phyloP scores from a whole-genome alignment of 2,329 filamentous ascomycete species.

The Hypoxylon sp. region DNA sequence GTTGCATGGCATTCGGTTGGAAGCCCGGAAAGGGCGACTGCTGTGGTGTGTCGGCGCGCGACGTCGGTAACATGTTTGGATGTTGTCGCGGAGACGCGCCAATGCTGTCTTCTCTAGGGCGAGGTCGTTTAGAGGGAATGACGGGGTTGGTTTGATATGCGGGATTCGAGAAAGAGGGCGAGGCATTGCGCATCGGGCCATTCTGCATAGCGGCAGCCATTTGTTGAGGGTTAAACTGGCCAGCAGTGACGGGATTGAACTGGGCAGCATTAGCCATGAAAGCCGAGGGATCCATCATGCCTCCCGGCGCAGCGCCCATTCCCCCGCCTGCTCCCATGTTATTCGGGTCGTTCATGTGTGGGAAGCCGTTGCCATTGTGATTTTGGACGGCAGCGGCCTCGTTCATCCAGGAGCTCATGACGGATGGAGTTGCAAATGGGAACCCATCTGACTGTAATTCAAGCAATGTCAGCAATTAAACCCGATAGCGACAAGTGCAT shows the following conservation, averaged over 20 bases:
- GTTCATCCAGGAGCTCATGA: conserved; percentile 82
- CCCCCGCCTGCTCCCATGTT: conserved; percentile 61
- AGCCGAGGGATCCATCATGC: conserved; percentile 76
- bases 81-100: conserved; percentile 85
- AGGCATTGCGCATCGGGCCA: conserved; percentile 85
- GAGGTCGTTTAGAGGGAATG: conserved; percentile 89
- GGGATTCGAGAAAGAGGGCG: conserved; percentile 82
- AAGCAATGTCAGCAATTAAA: conserved; percentile 61
- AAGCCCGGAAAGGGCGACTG: conserved; percentile 81
- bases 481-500: conserved; percentile 59
- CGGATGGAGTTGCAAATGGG: conserved; percentile 63
- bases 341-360: conserved; percentile 75
- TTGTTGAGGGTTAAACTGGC: conserved; percentile 70
- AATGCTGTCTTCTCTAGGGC: conserved; percentile 86
- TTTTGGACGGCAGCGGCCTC: conserved; percentile 75
- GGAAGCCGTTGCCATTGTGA: conserved; percentile 79
- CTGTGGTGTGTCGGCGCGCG: conserved; percentile 93
- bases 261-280: conserved; percentile 73
- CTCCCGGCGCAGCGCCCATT: conserved; percentile 37
- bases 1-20: conserved; percentile 74
- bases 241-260: conserved; percentile 69
- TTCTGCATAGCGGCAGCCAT: conserved; percentile 79
- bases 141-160: conserved; percentile 88
- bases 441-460: conserved; percentile 64
- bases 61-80: conserved; percentile 80